phyloP scores from a whole-genome alignment of 176 grass and related monocot genomes.

The Phoenix roebelenii region DNA sequence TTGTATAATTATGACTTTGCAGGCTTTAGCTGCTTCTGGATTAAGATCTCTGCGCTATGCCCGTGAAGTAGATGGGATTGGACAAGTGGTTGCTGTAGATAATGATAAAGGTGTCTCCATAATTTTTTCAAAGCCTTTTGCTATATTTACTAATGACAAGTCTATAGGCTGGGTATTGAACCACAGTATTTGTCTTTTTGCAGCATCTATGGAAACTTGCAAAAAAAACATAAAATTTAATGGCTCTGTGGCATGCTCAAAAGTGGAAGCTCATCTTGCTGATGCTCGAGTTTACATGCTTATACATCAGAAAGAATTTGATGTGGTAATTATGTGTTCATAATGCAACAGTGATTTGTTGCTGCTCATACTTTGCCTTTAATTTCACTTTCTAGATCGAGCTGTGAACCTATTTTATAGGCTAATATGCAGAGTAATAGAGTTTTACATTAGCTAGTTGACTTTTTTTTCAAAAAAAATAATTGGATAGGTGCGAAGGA shows the following conservation, averaged over 20 bases:
- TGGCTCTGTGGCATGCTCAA: slow-evolving; percentile 3
- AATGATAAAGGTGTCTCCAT: slow-evolving; percentile 29
- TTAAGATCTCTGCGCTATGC: slow-evolving; percentile 43
- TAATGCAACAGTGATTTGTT: too few relatives aligned
- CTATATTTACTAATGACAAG: too few relatives aligned
- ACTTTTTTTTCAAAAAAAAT: too few relatives aligned
- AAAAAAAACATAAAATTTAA: slow-evolving; percentile 36
- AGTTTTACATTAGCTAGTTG: too few relatives aligned
- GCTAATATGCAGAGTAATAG: too few relatives aligned
- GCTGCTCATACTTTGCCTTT: too few relatives aligned
- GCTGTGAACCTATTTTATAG: too few relatives aligned
- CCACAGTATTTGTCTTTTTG: slow-evolving; percentile 6
- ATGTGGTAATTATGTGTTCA: background rate
- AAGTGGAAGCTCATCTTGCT: background rate
- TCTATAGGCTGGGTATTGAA: background rate
- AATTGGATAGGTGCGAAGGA: too few relatives aligned
- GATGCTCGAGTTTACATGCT: background rate
- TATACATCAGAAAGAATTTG: slow-evolving; percentile 2
- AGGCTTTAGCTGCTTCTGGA: slow-evolving; percentile 52
- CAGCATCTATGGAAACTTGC: slow-evolving; percentile 45
- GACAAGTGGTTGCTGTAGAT: slow-evolving; percentile 34
- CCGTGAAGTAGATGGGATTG: slow-evolving; percentile 50
- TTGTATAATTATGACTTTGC: slow-evolving; percentile 2
- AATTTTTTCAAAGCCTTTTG: too few relatives aligned
- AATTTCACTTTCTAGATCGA: too few relatives aligned